Base-by-base conservation (phyloP, 495 filamentous ascomycete genomes). In the Neurospora sp. region DNA sequence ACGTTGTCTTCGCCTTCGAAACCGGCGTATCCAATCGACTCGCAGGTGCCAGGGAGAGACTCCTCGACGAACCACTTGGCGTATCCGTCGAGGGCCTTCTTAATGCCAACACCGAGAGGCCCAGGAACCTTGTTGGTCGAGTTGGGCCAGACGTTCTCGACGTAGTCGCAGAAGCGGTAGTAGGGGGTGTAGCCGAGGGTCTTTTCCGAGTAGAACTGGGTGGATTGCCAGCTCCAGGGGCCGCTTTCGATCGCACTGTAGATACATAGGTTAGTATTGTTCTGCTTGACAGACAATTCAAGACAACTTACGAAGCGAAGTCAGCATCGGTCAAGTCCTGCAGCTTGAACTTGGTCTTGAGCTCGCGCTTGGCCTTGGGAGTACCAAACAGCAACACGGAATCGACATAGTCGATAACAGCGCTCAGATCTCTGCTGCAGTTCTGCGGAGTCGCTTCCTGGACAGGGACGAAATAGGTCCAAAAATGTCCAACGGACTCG, bases 381-480 rank as follows among this genome's bases (percentile, higher is more conserved):
- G 77, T 83, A n/a, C 88, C 87, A 37, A 78, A 72, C 18, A 74
- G 74, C 39, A 88, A 79, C 4, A 88, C 73, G 1, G 73, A 59
- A 72, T 92, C 90, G 54, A 91, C 80, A 72, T 90, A 83, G 35
- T 88, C 81, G 48, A 91, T 82, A 14, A 91, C 87, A 16, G 81
- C 79, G 46, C 78, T 77, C 27, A 92, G 73, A 74, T 92, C 90
- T 9, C 73, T 77, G 75, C 85, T 88, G 82, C 90, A 92, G 82
- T 92, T 92, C 78, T 83, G 76, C 0, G 90, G 86, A 79, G 89
- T 90, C 1, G 87, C 89, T 70, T 88, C 81, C 73, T 88, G 85
- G 35, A 90, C 83, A n/a, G 90, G 89, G 5, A 81, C 79, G 77
- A 91, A 92, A 74, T 92, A 92, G 80, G 87, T 85, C 89, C 89